Conservation (phyloP, 2,329 filamentous ascomycete species). For the Fusarium subglutinans region DNA sequence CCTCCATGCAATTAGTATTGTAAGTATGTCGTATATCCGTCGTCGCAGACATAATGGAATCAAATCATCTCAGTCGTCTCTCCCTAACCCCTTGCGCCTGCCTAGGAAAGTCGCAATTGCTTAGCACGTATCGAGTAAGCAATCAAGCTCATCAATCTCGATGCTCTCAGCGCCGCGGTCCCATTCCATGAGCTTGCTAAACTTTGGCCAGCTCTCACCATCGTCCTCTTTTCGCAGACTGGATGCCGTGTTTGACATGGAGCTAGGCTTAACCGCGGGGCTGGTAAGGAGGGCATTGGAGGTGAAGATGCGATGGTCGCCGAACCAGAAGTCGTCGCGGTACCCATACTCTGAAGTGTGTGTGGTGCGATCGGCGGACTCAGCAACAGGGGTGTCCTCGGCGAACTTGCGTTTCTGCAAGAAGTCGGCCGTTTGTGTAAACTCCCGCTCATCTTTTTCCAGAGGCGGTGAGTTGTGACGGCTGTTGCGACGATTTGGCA, state of each 20-base stretch:
- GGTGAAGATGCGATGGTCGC: slow-evolving; percentile 52
- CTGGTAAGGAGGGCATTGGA: slow-evolving; percentile 61
- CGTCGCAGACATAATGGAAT: slow-evolving; percentile 40
- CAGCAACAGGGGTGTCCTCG: slow-evolving; percentile 49
- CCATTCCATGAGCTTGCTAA: slow-evolving; percentile 59
- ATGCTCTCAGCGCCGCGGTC: slow-evolving; percentile 86
- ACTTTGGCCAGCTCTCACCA: slow-evolving; percentile 52
- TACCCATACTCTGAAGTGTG: slow-evolving; percentile 47
- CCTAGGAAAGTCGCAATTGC: slow-evolving; percentile 10
- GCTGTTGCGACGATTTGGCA: slow-evolving; percentile 51
- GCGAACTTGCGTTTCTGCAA: slow-evolving; percentile 74
- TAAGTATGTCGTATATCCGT: slow-evolving; percentile 36
- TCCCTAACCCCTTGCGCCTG: slow-evolving; percentile 33
- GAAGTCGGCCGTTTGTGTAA: slow-evolving; percentile 92
- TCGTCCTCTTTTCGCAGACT: slow-evolving; percentile 51
- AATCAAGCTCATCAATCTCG: slow-evolving; percentile 92
- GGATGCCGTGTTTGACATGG: slow-evolving; percentile 37
- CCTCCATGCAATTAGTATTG: slow-evolving; percentile 40
- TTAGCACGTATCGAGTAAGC: slow-evolving; percentile 81
- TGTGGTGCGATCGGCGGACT: slow-evolving; percentile 44
- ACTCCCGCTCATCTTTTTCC: slow-evolving; percentile 95
- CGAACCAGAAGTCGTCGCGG: slow-evolving; percentile 64
- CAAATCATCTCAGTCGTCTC: slow-evolving; percentile 35
- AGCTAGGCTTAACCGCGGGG: slow-evolving; percentile 59
- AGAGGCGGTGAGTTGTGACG: slow-evolving; percentile 87